These are phyloP conservation scores for Prunus armeniaca DNA, from an alignment of 306 rosid genomes.

Conservation along the genomic window DNA sequence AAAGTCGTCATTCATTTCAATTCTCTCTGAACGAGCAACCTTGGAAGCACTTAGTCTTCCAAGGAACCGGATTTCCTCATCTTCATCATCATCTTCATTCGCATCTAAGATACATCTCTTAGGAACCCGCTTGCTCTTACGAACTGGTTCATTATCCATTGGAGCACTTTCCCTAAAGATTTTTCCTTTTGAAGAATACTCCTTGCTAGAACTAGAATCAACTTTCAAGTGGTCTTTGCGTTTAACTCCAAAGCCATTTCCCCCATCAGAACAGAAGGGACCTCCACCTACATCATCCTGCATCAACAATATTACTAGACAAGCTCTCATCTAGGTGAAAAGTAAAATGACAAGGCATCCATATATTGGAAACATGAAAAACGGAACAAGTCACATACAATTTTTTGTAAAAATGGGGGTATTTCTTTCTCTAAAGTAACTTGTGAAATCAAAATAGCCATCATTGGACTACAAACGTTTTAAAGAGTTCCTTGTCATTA, in stretches of 20 bases:
- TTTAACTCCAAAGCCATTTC: constrained; percentile 11
- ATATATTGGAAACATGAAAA: not conserved
- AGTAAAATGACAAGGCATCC: not conserved
- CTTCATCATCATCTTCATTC: constrained; percentile 31
- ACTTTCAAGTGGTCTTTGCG: constrained; percentile 11
- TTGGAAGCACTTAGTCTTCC: constrained; percentile 32
- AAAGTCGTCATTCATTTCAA: constrained; percentile 4
- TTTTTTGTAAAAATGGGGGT: not conserved
- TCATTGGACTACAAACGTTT: too few species aligned
- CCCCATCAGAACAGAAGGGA: constrained; percentile 14
- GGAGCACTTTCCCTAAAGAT: constrained; percentile 6
- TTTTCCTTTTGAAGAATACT: constrained; percentile 14
- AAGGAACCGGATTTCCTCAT: constrained; percentile 39
- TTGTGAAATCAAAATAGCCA: not conserved
- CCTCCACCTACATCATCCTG: constrained; percentile 31
- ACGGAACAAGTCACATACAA: not conserved
- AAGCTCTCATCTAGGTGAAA: not conserved
- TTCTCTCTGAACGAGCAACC: constrained; percentile 4
- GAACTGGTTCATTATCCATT: constrained; percentile 21
- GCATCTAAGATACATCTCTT: constrained; percentile 28
- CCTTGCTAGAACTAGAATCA: constrained; percentile 16
- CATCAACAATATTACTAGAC: not conserved
- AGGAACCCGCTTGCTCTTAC: constrained; percentile 41
- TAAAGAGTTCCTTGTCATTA: not conserved
- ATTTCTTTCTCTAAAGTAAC: not conserved